phyloP scores from a whole-genome alignment of 2,329 filamentous ascomycete species.

The Penicillium sclerotiorum region DNA sequence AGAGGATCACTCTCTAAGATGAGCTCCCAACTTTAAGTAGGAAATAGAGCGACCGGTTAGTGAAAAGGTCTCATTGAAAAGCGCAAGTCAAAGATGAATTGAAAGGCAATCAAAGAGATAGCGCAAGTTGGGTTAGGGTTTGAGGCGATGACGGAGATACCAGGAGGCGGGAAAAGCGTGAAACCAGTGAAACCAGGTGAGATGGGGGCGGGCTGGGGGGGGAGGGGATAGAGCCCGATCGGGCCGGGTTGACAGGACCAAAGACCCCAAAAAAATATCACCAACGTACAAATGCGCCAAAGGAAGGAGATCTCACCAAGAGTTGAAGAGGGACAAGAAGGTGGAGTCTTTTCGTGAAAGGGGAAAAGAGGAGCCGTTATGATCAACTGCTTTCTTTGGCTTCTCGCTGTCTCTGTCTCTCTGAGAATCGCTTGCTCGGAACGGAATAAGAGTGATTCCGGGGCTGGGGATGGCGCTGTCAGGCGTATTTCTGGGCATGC shows the following conservation, averaged over 20 bases:
- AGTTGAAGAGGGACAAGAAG: neutral
- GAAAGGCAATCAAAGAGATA: constrained; percentile 8
- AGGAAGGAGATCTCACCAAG: constrained; percentile 16
- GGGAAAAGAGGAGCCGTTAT: constrained; percentile 19
- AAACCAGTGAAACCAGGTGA: constrained; percentile 6
- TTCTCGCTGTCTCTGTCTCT: constrained; percentile 13
- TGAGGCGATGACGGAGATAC: constrained; percentile 26
- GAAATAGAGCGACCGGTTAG: constrained; percentile 13
- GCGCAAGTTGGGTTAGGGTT: constrained; percentile 16
- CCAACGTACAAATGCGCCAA: constrained; percentile 7
- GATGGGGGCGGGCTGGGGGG: constrained; percentile 3
- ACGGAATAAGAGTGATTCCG: constrained; percentile 36
- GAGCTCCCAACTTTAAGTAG: constrained; percentile 5
- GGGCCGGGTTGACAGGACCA: constrained; percentile 17
- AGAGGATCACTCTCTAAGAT: constrained; percentile 9
- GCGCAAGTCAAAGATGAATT: too few species aligned
- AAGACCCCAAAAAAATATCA: constrained; percentile 12
- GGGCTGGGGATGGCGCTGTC: constrained; percentile 37
- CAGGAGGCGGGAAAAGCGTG: constrained; percentile 27
- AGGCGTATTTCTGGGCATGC: constrained; percentile 42
- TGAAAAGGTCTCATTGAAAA: constrained; percentile 6
- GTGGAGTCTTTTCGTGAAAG: neutral
- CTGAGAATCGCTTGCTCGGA: constrained; percentile 44
- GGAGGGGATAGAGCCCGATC: constrained; percentile 18
- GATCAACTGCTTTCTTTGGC: constrained; percentile 15